A percentile compares a stretch with the other conserved stretches of the same genome.
phyloP scores from a whole-genome alignment of 2,329 filamentous ascomycete species.

The Epichloe baconii region DNA sequence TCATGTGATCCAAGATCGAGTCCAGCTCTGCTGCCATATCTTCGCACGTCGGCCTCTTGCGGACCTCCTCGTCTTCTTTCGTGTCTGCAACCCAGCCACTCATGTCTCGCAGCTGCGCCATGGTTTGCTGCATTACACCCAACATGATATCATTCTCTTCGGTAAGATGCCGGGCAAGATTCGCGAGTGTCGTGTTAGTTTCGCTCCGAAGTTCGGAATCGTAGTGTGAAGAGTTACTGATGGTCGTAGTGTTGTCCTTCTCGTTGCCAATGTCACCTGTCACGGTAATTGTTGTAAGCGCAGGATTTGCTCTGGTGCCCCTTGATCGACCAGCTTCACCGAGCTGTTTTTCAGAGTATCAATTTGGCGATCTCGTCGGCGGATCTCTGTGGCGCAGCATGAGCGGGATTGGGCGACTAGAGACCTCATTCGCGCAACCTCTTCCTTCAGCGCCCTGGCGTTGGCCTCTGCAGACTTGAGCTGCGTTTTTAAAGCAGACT shows the following conservation, averaged over 20 bases:
- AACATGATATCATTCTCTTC: constrained; percentile 85
- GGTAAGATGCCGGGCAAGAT: constrained; percentile 68
- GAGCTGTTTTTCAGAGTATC: constrained; percentile 80
- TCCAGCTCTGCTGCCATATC: constrained; percentile 67
- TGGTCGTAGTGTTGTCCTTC: constrained; percentile 21
- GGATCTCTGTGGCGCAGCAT: constrained; percentile 79
- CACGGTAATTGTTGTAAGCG: constrained; percentile 43
- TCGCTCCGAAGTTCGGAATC: constrained; percentile 67
- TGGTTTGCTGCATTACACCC: constrained; percentile 55
- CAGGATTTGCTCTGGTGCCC: constrained; percentile 40
- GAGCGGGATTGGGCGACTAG: constrained; percentile 72
- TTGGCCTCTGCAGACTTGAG: constrained; percentile 62
- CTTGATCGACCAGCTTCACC: constrained; percentile 53
- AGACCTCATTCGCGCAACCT: constrained; percentile 65
- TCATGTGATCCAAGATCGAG: constrained; percentile 64
- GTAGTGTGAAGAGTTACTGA: constrained; percentile 18
- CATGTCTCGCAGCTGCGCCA: constrained; percentile 58
- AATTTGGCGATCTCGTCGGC: constrained; percentile 80
- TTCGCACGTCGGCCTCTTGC: constrained; percentile 32
- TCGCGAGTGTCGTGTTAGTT: constrained; percentile 82
- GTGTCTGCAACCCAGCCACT: constrained; percentile 38
- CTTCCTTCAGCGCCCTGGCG: constrained; percentile 68
- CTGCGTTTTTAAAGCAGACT: constrained; percentile 55
- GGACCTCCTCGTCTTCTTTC: constrained; percentile 17
- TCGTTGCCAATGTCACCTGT: constrained; percentile 40